Percentiles rank a stretch among this genome's conserved stretches.
phyloP scores from a whole-genome alignment of 2,329 filamentous ascomycete genomes.

The Sporothrix protearum region DNA sequence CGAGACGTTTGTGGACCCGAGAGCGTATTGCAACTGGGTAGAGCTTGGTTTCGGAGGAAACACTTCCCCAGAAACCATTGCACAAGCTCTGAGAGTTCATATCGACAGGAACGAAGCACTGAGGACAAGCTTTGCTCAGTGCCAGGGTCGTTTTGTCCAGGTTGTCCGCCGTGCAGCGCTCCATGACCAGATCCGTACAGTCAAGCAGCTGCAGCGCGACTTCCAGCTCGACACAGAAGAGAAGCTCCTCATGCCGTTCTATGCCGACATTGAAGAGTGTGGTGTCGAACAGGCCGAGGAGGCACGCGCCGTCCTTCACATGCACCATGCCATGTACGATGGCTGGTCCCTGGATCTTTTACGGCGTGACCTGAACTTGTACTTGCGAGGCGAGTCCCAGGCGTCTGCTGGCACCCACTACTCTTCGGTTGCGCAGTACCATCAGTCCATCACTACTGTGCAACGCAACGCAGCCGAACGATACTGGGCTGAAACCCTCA shows the following conservation, averaged over 20 bases:
- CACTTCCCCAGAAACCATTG: constrained; percentile 41
- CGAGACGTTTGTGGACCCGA: constrained; percentile 60
- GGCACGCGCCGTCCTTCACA: constrained; percentile 47
- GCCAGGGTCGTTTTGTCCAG: constrained; percentile 54
- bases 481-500: constrained; percentile 69
- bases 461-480: constrained; percentile 43
- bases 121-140: constrained; percentile 67
- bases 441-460: constrained; percentile 34
- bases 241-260: constrained; percentile 55
- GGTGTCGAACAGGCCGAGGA: constrained; percentile 20
- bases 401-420: constrained; percentile 55
- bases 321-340: constrained; percentile 86
- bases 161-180: constrained; percentile 58
- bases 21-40: constrained; percentile 75
- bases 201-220: constrained; percentile 38
- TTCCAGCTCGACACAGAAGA: constrained; percentile 41
- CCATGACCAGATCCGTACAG: constrained; percentile 42
- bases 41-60: constrained; percentile 54
- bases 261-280: constrained; percentile 50
- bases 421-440: constrained; percentile 52
- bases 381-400: constrained; percentile 40
- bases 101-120: constrained; percentile 61
- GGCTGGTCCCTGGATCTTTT: constrained; percentile 87
- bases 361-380: constrained; percentile 58
- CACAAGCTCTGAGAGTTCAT: constrained; percentile 48